Evolutionary conservation across 2,329 filamentous ascomycete genomes (phyloP).

Genomic region (Fusarium haematococcum): DNA sequence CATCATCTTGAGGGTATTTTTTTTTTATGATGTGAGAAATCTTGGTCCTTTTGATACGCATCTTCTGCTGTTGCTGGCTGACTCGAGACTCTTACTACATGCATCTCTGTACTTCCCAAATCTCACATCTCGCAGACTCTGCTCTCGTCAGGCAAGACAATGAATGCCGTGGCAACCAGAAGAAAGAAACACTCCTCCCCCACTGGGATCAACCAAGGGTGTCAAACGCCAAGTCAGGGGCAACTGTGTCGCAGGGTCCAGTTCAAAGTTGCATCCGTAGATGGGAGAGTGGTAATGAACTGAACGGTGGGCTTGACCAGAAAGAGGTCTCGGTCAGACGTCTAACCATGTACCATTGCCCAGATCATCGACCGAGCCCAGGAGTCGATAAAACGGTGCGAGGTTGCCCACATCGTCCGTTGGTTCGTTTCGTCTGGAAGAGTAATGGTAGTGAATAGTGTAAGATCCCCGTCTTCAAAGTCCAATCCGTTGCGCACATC

Average conservation of each 20-base stretch:
- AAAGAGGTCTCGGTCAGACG: conserved; percentile 32
- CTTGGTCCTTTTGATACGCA: neutral
- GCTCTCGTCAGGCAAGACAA: neutral
- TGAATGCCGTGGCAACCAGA: neutral
- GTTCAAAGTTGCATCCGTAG: neutral
- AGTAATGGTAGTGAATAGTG: neutral
- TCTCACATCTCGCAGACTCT: conserved; percentile 5
- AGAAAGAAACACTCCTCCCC: neutral
- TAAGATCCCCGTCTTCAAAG: neutral
- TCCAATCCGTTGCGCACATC: conserved; percentile 36
- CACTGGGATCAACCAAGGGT: neutral
- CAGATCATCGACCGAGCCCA: conserved; percentile 35
- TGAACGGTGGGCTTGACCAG: conserved; percentile 3
- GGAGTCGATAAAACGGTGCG: neutral
- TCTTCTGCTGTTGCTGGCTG: neutral
- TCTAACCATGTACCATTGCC: conserved; percentile 18
- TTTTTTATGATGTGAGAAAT: neutral
- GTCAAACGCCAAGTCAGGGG: neutral
- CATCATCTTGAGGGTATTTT: neutral
- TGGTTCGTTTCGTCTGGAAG: conserved; percentile 3
- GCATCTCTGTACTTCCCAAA: neutral
- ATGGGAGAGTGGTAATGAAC: neutral
- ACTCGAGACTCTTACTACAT: neutral
- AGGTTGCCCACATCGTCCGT: neutral
- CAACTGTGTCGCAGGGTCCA: neutral